A percentile compares a stretch with the other conserved stretches of the same genome.
phyloP scores from a whole-genome alignment of 169 alveolate species.

The Eimeria zaria region DNA sequence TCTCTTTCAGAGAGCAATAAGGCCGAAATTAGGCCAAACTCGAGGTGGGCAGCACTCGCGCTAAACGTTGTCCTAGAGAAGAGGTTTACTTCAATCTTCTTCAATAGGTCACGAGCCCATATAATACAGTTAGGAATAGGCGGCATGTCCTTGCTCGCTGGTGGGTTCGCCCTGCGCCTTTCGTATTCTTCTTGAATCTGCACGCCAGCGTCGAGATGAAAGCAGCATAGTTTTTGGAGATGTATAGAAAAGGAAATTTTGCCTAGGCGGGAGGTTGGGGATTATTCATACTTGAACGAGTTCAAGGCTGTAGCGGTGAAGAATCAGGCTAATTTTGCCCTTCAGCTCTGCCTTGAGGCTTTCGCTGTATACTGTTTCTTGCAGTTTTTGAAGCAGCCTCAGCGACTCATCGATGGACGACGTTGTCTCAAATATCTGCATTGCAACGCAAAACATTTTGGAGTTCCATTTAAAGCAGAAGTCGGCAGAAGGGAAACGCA shows the following conservation, averaged over 20 bases:
- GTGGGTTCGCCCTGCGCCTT: conserved; percentile 94
- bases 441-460: not conserved
- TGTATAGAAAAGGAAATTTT: not conserved
- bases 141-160: conserved; percentile 97
- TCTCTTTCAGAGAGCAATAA: not conserved
- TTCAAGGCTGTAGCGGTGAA: conserved; percentile 96
- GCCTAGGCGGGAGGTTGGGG: not conserved
- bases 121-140: conserved; percentile 97
- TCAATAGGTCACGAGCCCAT: conserved; percentile 97
- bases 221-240: not conserved
- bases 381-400: conserved; percentile 95
- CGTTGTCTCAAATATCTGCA: conserved; percentile 90
- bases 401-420: conserved; percentile 94
- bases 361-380: conserved; percentile 94
- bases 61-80: not conserved
- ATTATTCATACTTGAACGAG: conserved; percentile 86
- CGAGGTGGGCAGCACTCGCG: not conserved
- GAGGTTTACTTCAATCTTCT: conserved; percentile 90
- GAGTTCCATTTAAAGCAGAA: not conserved
- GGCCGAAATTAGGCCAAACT: not conserved
- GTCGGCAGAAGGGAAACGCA: not conserved
- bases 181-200: conserved; percentile 94
- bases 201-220: not conserved
- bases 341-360: conserved; percentile 93
- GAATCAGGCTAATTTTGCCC: conserved; percentile 94